These are phyloP conservation scores for Euptelea pleiosperma DNA, from an alignment of 164 flowering plant species.

Conservation along the genomic window DNA sequence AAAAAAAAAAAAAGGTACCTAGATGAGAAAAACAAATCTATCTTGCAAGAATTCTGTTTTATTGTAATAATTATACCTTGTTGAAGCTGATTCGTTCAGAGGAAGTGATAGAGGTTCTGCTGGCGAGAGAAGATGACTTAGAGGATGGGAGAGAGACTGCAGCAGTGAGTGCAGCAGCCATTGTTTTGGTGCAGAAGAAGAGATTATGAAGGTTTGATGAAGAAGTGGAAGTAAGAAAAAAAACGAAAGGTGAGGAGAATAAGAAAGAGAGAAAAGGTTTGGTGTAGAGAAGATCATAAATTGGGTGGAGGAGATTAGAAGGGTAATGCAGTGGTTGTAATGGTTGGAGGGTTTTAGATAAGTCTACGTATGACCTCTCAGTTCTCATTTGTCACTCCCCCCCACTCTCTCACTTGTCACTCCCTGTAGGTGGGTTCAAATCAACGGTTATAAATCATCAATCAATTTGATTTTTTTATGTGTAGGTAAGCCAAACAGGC, in stretches of 20 bases:
- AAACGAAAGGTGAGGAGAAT: constrained; percentile 3
- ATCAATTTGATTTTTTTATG: too few relatives aligned
- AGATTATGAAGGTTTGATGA: constrained; percentile 8
- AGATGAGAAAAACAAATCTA: not conserved
- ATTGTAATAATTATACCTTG: constrained; percentile 39
- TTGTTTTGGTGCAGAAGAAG: constrained; percentile 19
- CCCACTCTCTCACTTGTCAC: too few relatives aligned
- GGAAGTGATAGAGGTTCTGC: constrained; percentile 46
- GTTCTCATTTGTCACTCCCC: too few relatives aligned
- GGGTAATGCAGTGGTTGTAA: constrained; percentile 42
- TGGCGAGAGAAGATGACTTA: constrained; percentile 62
- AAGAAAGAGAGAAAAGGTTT: not conserved
- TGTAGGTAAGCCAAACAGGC: too few relatives aligned
- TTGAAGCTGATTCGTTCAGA: constrained; percentile 58
- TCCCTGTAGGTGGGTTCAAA: too few relatives aligned
- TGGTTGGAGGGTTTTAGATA: constrained; percentile 40
- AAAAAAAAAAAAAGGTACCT: not conserved
- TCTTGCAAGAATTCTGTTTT: too few relatives aligned
- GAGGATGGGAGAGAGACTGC: constrained; percentile 75
- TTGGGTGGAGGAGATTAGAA: constrained; percentile 68
- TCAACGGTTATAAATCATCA: too few relatives aligned
- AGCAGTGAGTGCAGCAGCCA: constrained; percentile 83
- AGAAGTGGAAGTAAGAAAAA: not conserved
- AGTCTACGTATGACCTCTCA: constrained; percentile 30
- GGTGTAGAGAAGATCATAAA: constrained; percentile 28